Conservation (phyloP, 192 early-diverging fungal genomes). For the Coemansia umbellata region DNA sequence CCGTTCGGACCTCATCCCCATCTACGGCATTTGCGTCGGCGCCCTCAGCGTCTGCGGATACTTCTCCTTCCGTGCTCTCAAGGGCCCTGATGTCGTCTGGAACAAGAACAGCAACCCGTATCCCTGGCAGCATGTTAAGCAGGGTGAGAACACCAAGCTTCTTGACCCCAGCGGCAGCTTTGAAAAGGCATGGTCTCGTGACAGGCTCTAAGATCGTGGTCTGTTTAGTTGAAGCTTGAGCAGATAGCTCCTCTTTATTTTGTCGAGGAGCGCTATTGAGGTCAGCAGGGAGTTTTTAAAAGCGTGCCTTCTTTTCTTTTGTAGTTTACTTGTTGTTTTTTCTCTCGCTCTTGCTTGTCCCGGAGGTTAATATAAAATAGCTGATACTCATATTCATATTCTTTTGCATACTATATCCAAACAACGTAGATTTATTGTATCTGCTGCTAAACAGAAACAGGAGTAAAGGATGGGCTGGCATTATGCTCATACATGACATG, state of each 20-base stretch:
- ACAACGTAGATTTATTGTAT: too few species aligned
- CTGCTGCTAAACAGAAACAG: too few species aligned
- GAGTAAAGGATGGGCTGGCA: too few species aligned
- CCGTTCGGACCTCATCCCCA: constrained; percentile 50
- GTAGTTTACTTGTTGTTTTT: neutral
- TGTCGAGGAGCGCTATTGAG: too few species aligned
- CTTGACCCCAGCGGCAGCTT: constrained; percentile 44
- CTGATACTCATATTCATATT: too few species aligned
- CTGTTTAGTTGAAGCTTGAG: neutral
- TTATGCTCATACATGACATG: too few species aligned
- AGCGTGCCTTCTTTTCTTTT: too few species aligned
- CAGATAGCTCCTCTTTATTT: too few species aligned
- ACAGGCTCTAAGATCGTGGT: constrained; percentile 21
- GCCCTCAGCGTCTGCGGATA: constrained; percentile 40
- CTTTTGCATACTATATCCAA: too few species aligned
- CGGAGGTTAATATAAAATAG: neutral
- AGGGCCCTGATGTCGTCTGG: constrained; percentile 50
- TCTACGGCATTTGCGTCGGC: constrained; percentile 37
- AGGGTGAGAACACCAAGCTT: constrained; percentile 52
- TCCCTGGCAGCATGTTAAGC: constrained; percentile 51
- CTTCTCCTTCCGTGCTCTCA: constrained; percentile 35
- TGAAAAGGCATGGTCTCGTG: constrained; percentile 49
- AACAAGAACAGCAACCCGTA: constrained; percentile 48
- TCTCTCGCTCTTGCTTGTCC: neutral
- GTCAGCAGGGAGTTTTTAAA: too few species aligned